These are phyloP conservation scores for Teratosphaeria viscida DNA, from an alignment of 2,329 filamentous ascomycete species.

Conservation along the genomic window DNA sequence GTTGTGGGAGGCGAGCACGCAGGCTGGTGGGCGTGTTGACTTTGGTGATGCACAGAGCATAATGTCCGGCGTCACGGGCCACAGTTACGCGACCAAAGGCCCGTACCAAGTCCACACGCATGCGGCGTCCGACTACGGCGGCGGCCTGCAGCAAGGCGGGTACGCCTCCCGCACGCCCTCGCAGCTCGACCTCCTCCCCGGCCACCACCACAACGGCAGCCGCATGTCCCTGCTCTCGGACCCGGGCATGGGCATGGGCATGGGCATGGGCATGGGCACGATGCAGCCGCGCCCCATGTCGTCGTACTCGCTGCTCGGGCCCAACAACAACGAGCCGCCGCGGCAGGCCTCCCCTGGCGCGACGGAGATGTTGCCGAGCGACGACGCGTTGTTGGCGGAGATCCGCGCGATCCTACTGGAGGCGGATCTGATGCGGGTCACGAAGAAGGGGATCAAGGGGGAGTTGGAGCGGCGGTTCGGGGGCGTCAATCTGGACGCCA, in stretches of 20 bases:
- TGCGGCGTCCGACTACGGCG: constrained; percentile 54
- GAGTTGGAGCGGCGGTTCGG: constrained; percentile 88
- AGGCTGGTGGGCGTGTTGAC: constrained; percentile 37
- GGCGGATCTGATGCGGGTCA: constrained; percentile 93
- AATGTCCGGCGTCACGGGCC: constrained; percentile 60
- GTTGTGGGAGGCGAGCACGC: constrained; percentile 82
- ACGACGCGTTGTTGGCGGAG: constrained; percentile 83
- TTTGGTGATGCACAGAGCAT: constrained; percentile 63
- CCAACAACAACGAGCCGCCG: constrained; percentile 14
- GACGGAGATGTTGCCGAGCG: constrained; percentile 53
- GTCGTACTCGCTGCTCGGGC: constrained; percentile 44
- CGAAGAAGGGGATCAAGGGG: constrained; percentile 94
- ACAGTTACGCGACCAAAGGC: constrained; percentile 78
- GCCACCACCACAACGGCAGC: constrained; percentile 28
- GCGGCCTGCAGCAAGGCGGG: constrained; percentile 51
- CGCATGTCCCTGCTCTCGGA: constrained; percentile 72
- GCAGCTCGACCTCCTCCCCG: constrained; percentile 20
- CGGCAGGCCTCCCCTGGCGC: constrained; percentile 54
- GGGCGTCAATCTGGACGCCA: constrained; percentile 64
- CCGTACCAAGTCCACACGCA: constrained; percentile 15
- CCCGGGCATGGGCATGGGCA: constrained; percentile 13
- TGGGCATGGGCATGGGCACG: constrained; percentile 12
- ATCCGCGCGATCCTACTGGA: constrained; percentile 87
- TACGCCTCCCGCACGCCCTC: constrained; percentile 30
- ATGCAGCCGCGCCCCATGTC: constrained; percentile 30